Base-by-base conservation (phyloP, 345 rosid genomes). In the Salix viminalis region DNA sequence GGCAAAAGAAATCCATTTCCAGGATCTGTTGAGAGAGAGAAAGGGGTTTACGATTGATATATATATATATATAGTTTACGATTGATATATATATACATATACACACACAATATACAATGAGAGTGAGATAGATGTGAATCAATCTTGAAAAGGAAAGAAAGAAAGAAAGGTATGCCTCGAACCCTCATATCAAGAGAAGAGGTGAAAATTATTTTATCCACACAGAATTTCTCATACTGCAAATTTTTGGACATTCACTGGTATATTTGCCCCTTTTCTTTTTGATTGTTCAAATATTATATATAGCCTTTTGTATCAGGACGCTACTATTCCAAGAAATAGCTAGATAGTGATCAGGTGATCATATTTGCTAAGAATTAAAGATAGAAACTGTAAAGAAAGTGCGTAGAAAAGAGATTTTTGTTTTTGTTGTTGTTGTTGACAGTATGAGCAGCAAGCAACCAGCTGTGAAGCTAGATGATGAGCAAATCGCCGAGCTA, bases 401-500 rank as follows among this genome's bases (percentile, higher is more conserved):
- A 68, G 24, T 12, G 54, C 42, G 46, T 12, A 1, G 71, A 68
- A n/a, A 41, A 26, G 7, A n/a, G 52, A 19, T 65, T 65, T 28
- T 26, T 65, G 16, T 65, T 65, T 28, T 26, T 65, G 16, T 30
- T 30, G 32, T 42, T 12, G 6, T 11, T 13, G 30, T 39, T 69
- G 12, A 69, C 11, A 58, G 23, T 58, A 69, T 69, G 71, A 69
- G 71, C 71, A 69, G 2, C 30, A 69, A 69, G 19, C 30, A 69
- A 42, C 71, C 71, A 5, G 32, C 44, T 36, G 85, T 69, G 82
- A 84, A 89, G 85, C 84, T 91, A 67, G 91, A 91, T 74, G 97
- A 91, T 4, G 96, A 86, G 21, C 98, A 95, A 76, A 86, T 93
- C 69, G 79, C 90, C 4, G 96, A 95, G 73, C 88, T 95, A 16